Base-by-base conservation (phyloP, 805 yeast genomes). In the Komagataella kurtzmanii region DNA sequence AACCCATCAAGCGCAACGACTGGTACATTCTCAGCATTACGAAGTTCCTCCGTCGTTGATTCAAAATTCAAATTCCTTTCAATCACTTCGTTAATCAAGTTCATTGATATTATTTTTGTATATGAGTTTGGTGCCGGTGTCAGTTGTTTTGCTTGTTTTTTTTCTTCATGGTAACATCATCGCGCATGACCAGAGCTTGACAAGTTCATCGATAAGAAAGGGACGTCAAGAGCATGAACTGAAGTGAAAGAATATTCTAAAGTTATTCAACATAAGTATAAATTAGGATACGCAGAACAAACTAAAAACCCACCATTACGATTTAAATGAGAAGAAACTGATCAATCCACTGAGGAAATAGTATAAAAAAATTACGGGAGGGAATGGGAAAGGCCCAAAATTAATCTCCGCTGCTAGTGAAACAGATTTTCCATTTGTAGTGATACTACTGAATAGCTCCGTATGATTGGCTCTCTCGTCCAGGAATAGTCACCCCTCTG, bases 401-500 rank as follows among this genome's bases (percentile, higher is more conserved):
- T 21, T 6, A 21, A 21, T 3, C 23, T 21, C 23, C 4, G 23
- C 23, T 21, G 23, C 23, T 21, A 21, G 6, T 21, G 6, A 21
- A 5, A 21, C 4, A 21, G 6, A 21, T 21, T 6, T 21, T 21
- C 23, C 23, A 21, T 21, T 3, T 21, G 12, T 8, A 8, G 40
- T 30, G 40, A 30, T 14, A 30, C 18, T 14, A 7, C 17, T 49
- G 59, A 47, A 66, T 61, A 46, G 68, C 56, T 17, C 72, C 72
- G 46, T 68, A 68, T 24, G 56, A 57, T 19, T 59, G 60, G 10
- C 60, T 58, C 23, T 66, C 68, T 51, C 70, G 61, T 19, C 72
- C 71, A 4, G 71, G 70, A 12, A 64, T 47, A 7, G 72, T 68
- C 45, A 63, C 64, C 23, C 72, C 70, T 3, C 51, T 51, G 52